Base-by-base conservation (phyloP, 305 asterid genomes). In the Euphrasia arctica region DNA sequence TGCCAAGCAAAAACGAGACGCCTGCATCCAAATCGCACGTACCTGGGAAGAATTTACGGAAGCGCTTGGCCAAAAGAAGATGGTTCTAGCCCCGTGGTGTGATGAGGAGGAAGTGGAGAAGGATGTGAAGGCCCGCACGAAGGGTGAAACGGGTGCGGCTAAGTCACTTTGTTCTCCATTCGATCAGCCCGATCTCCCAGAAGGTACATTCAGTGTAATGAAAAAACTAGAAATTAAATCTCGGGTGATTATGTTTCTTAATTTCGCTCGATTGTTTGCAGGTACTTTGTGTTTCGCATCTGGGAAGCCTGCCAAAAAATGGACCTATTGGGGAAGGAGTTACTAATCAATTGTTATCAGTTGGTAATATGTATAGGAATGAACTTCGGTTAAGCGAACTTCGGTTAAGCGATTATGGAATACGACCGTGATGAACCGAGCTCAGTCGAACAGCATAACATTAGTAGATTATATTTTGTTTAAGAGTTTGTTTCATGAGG, bases 261-360 rank as follows among this genome's bases (percentile, higher is more conserved):
- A 60, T 10, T 39, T 12, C 60, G 27, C 27, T 25, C 66, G 5
- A 4, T 15, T 13, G 5, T 62, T 28, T 66, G 73, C 83, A 92
- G 97, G 96, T 62, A 93, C 95, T 0, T n/a, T 86, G 81, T 90
- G 98, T 77, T 93, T 90, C 43, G 98, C 96, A 36, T 87, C 98
- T 0, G 97, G 98, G 11, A 92, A 80, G 80, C 89, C 95, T 11
- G 98, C 98, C 47, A 90, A 80, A 72, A 92, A 85, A 68, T 92
- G 98, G 98, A 85, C 96, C 14, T 92, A 90, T 73, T 92, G 98
- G 98, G 98, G 98, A 41, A 79, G 97, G 57, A 93, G 97, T 52
- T 93, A 90, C 70, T 92, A 78, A 82, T 25, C 27, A 25, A 25
- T 10, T 32, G 15, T 42, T 70, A 56, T 47, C 31, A 4, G 27